These are phyloP conservation scores for Syzygium syzygioides DNA, from an alignment of 441 rosid species.

Conservation along the genomic window DNA sequence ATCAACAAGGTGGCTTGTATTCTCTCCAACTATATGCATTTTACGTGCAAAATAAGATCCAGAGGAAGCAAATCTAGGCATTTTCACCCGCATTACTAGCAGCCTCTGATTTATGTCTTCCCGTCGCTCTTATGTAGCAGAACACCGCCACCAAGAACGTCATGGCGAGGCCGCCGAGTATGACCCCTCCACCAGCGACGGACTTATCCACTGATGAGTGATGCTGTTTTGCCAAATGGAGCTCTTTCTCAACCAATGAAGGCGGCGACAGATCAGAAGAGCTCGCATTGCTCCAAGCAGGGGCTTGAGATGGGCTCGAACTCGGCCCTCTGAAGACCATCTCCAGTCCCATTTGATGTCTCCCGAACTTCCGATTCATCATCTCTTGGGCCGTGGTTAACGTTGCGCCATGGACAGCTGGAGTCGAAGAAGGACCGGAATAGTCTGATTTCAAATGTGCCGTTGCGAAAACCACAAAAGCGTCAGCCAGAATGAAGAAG, in stretches of 20 bases:
- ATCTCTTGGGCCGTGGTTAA: background rate
- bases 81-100: background rate
- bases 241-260: background rate
- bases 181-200: slow-evolving; percentile 63
- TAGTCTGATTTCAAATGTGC: slow-evolving; percentile 16
- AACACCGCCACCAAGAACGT: slow-evolving; percentile 59
- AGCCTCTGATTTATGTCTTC: slow-evolving; percentile 36
- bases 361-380: slow-evolving; percentile 32
- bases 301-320: slow-evolving; percentile 19
- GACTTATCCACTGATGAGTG: slow-evolving; percentile 55
- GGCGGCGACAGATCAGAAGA: background rate
- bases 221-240: slow-evolving; percentile 22
- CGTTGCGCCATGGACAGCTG: slow-evolving; percentile 13
- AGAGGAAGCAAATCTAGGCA: background rate
- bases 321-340: slow-evolving; percentile 4
- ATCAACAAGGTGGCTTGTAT: background rate
- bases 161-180: slow-evolving; percentile 67
- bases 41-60: background rate
- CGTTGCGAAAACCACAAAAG: slow-evolving; percentile 21
- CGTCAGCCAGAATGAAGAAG: slow-evolving; percentile 20
- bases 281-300: background rate
- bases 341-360: slow-evolving; percentile 6
- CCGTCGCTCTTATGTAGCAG: slow-evolving; percentile 71
- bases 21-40: background rate
- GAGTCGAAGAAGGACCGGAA: background rate